Conservation (phyloP, 2,329 filamentous ascomycete species). For the Verticillium klebahnii region DNA sequence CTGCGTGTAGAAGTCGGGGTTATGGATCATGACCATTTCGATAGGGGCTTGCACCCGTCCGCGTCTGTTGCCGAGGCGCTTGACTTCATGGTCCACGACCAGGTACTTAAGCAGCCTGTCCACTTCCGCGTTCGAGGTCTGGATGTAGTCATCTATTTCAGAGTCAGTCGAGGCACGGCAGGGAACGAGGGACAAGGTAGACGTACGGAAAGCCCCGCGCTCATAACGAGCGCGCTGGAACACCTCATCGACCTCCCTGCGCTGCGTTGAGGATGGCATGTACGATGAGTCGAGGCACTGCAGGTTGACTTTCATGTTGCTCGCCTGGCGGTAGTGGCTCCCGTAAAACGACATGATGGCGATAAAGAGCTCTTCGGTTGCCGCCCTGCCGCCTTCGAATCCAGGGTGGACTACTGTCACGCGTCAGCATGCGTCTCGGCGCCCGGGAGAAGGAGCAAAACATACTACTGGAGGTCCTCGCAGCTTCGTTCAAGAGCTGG, state of each 20-base stretch:
- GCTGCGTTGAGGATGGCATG: background rate
- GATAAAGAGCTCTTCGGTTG: slow-evolving; percentile 8
- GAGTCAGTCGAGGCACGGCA: background rate
- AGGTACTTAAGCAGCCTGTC: slow-evolving; percentile 6
- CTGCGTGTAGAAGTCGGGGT: background rate
- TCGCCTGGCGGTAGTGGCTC: slow-evolving; percentile 13
- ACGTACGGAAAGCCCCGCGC: slow-evolving; percentile 1
- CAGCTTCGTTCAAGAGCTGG: slow-evolving; percentile 19
- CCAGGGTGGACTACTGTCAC: slow-evolving; percentile 1
- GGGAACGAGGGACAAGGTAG: background rate
- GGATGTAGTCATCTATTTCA: background rate
- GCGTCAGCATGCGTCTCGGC: background rate
- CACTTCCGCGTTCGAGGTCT: slow-evolving; percentile 2
- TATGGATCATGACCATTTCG: background rate
- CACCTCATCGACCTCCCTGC: background rate
- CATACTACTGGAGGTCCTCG: background rate
- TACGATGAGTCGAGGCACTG: slow-evolving; percentile 1
- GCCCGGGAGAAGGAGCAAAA: background rate
- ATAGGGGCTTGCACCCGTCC: background rate
- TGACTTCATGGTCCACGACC: slow-evolving; percentile 12
- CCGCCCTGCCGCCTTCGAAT: background rate
- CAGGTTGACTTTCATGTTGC: slow-evolving; percentile 10
- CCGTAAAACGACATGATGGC: slow-evolving; percentile 17
- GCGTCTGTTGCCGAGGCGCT: slow-evolving; percentile 5
- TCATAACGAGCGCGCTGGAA: slow-evolving; percentile 1